phyloP scores from a whole-genome alignment of 2,329 filamentous ascomycete species.

The Podosphaera leucotricha region DNA sequence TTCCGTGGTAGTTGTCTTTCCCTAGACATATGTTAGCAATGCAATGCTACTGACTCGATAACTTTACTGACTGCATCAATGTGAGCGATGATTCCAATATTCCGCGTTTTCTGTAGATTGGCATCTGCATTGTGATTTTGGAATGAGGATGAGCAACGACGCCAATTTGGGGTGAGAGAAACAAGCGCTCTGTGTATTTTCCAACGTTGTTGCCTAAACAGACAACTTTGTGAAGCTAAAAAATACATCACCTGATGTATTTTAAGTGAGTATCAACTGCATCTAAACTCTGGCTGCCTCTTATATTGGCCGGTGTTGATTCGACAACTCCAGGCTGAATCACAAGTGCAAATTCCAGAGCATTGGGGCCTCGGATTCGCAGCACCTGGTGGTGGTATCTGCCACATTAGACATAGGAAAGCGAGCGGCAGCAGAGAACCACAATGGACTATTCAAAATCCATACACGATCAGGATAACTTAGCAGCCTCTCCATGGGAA shows the following conservation, averaged over 20 bases:
- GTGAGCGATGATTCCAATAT: constrained; percentile 96
- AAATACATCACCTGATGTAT: constrained; percentile 12
- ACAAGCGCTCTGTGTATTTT: not conserved
- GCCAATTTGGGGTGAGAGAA: not conserved
- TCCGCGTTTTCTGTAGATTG: constrained; percentile 39
- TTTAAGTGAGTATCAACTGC: not conserved
- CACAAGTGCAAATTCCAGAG: not conserved
- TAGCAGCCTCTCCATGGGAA: constrained; percentile 36
- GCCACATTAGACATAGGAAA: not conserved
- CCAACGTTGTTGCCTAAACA: constrained; percentile 10
- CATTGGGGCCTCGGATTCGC: not conserved
- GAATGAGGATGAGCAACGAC: not conserved
- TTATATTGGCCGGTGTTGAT: not conserved
- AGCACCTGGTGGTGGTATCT: not conserved
- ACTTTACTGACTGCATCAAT: constrained; percentile 53
- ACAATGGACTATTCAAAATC: constrained; percentile 43
- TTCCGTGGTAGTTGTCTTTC: constrained; percentile 96
- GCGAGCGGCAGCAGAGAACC: not conserved
- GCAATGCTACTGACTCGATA: not conserved
- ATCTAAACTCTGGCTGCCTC: not conserved
- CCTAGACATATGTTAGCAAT: constrained; percentile 21
- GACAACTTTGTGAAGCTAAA: constrained; percentile 8
- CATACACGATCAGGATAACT: constrained; percentile 31
- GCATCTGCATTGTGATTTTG: constrained; percentile 7
- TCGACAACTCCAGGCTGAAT: not conserved